Conservation (phyloP, 805 yeast genomes). For the Starmerella floris region DNA sequence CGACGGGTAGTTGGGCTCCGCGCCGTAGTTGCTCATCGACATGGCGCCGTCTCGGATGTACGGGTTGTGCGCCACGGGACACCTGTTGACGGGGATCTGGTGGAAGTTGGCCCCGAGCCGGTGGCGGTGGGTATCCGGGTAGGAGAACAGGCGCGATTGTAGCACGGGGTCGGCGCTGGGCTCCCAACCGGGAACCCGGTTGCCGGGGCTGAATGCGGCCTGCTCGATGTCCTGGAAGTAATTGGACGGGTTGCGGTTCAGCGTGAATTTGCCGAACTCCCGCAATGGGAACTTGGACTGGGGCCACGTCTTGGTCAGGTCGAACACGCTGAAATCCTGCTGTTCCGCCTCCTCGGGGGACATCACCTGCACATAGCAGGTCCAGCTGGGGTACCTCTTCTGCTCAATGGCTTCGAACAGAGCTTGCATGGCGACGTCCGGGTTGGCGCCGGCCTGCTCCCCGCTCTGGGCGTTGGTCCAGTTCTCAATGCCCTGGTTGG, state of each 20-base stretch:
- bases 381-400: conserved; percentile 40
- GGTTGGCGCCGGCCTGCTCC: conserved; percentile 35
- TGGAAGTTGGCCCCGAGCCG: conserved; percentile 57
- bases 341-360: conserved; percentile 43
- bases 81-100: conserved; percentile 51
- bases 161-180: conserved; percentile 67
- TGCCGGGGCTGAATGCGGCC: conserved; percentile 58
- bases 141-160: conserved; percentile 63
- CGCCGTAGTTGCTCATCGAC: conserved; percentile 38
- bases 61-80: conserved; percentile 38
- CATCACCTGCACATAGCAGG: conserved; percentile 47
- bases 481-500: conserved; percentile 39
- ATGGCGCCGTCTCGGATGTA: conserved; percentile 52
- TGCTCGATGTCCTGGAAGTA: conserved; percentile 42
- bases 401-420: conserved; percentile 35
- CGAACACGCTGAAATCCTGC: conserved; percentile 37
- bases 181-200: conserved; percentile 62
- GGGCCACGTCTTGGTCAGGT: conserved; percentile 48
- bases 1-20: conserved; percentile 41
- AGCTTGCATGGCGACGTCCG: conserved; percentile 38
- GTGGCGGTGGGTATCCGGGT: conserved; percentile 65
- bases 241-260: conserved; percentile 44
- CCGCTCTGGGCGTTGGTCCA: conserved; percentile 36
- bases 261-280: conserved; percentile 41
- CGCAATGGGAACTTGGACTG: conserved; percentile 43